A percentile compares a stretch with the other conserved stretches of the same genome.
Evolutionary conservation across 2,329 filamentous ascomycete genomes (phyloP).

Genomic region (Cytospora piceae): DNA sequence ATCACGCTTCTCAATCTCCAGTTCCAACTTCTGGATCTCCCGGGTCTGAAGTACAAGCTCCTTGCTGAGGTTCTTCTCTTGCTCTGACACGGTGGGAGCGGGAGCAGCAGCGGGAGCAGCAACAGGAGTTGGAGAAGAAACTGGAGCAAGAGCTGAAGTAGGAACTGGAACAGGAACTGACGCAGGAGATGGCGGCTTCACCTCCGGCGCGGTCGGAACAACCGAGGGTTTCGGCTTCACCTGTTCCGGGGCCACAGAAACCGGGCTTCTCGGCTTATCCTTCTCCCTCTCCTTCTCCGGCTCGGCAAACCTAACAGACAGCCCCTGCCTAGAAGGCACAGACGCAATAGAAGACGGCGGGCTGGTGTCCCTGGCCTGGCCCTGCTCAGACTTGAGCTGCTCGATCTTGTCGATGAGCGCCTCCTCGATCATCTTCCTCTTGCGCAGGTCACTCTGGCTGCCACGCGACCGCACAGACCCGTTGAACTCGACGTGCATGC

Average conservation of each 20-base stretch:
- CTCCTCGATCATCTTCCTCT: constrained; percentile 18
- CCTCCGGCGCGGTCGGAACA: background rate
- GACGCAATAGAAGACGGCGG: background rate
- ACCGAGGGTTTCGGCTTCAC: background rate
- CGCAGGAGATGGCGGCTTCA: background rate
- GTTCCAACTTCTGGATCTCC: constrained; percentile 28
- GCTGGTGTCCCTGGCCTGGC: constrained; percentile 13
- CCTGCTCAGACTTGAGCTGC: constrained; percentile 28
- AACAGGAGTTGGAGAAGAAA: background rate
- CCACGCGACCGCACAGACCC: constrained; percentile 9
- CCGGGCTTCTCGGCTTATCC: background rate
- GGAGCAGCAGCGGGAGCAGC: background rate
- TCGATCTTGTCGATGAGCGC: constrained; percentile 28
- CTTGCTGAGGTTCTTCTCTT: constrained; percentile 26
- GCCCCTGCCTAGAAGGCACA: constrained; percentile 10
- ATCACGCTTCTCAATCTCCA: constrained; percentile 26
- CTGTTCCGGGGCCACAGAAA: background rate
- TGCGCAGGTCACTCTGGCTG: constrained; percentile 13
- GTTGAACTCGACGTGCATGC: constrained; percentile 29
- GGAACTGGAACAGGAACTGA: background rate
- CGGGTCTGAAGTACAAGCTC: constrained; percentile 29
- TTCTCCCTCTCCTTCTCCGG: constrained; percentile 19
- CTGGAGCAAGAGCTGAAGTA: background rate
- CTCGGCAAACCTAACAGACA: constrained; percentile 27
- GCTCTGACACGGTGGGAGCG: background rate